Evolutionary conservation across 305 asterid genomes (phyloP), one percentile per base, ranked within the genome.

Genomic region (Fraxinus xanthoxyloides): DNA sequence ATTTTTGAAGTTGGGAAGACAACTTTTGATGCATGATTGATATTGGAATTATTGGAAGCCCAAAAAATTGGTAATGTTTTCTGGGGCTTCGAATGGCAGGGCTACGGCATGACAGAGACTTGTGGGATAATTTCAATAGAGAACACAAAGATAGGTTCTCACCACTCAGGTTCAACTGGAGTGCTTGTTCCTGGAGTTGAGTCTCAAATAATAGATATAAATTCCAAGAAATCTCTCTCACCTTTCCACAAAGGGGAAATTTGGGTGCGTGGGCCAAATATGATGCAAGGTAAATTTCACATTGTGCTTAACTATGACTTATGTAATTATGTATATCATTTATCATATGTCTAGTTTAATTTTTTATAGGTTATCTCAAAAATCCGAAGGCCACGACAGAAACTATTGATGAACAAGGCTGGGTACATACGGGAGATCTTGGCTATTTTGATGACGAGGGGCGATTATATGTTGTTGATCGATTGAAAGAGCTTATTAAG

Each of bases 381-480:
- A 87, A 87, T 43, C 5, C 30, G 8, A 34, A 15, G 51, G 90
- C 89, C n/a, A 89, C 88, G 0, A 30, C 0, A 3, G 83, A 79
- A 23, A 81, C 84, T 17, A 72, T 87, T 43, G 90, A 89, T 30
- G 46, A 80, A 35, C 31, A 79, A 12, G 86, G 83, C 2, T 87
- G 88, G 89, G 21, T 87, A 77, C 89, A 75, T 26, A 87, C 89
- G 0, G 91, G 92, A 34, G 91, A 86, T 85, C 79, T 86, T 46
- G 91, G 90, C 15, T 87, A 86, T 72, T 86, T 89, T 40, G 90
- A 89, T 46, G 79, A 87, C 7, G 83, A 85, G 63, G 92, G 91
- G 5, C 82, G 38, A 31, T 75, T 87, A 15, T 85, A 84, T n/a
- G 72, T 89, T 15, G 90, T 87, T 63, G 90, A 89, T 54, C 65